Evolutionary conservation across 2,329 filamentous ascomycete species (phyloP).

Genomic region (Aureobasidium lini): DNA sequence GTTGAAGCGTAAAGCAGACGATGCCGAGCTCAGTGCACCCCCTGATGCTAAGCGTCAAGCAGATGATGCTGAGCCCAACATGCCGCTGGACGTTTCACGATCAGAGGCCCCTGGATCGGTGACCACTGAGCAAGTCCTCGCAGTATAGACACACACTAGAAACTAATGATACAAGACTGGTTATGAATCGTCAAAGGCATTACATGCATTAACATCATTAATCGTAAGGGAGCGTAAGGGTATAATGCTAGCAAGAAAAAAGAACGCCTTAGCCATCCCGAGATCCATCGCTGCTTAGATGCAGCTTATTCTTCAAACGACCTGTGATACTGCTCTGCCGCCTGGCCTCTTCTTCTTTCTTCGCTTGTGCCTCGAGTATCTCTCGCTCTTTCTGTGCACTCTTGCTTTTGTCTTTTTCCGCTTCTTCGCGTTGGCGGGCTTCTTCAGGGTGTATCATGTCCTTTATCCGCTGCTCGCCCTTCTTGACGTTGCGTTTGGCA

Average conservation of each 20-base stretch:
- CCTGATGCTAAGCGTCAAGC: constrained; percentile 22
- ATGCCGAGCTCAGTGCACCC: background rate
- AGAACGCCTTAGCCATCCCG: background rate
- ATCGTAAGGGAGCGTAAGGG: background rate
- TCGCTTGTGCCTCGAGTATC: constrained; percentile 31
- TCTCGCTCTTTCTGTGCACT: constrained; percentile 56
- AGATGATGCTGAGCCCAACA: constrained; percentile 22
- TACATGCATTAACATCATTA: background rate
- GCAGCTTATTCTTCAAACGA: constrained; percentile 5
- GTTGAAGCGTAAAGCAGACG: constrained; percentile 15
- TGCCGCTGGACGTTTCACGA: constrained; percentile 21
- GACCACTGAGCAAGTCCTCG: constrained; percentile 21
- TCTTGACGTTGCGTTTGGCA: constrained; percentile 58
- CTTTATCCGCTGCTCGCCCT: constrained; percentile 46
- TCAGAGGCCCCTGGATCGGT: constrained; percentile 23
- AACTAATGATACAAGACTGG: background rate
- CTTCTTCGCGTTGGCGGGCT: constrained; percentile 39
- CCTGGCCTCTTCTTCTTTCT: constrained; percentile 39
- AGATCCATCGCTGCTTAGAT: background rate
- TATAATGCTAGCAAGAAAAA: background rate
- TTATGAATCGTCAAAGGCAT: background rate
- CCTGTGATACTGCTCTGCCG: constrained; percentile 18
- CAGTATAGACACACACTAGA: constrained; percentile 15
- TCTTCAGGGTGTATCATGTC: constrained; percentile 57
- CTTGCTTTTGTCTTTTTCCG: constrained; percentile 50